Evolutionary conservation across 1,139 yeast genomes (phyloP), one percentile per base, ranked within the genome.

Genomic region (Casaregolazyma lundiana): DNA sequence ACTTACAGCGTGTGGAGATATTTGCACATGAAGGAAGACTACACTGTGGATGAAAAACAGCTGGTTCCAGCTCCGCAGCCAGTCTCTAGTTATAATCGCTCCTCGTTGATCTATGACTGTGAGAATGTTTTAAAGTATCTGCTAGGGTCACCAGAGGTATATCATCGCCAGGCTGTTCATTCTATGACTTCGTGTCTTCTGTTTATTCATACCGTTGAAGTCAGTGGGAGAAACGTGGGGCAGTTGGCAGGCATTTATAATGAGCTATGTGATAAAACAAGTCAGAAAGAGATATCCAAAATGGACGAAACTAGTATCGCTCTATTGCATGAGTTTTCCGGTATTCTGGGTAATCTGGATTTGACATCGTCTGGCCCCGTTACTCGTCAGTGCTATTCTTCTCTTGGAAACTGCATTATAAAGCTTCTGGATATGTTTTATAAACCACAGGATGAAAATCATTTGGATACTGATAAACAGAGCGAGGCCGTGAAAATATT

Each of bases 241-340:
- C 37, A 6, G 2, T 17, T 32, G 15, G 36, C 9, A 4, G 26
- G 30, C 1, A 9, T 40, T n/a, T 40, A 30, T 40, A 35, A 7
- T 11, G 29, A 32, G 11, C 11, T 40, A 13, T 40, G 43, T 6
- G 19, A 30, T 11, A 19, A 11, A n/a, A 8, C 21, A 7, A 9
- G 7, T 5, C 18, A 30, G 13, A 20, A 19, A 7, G 9, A 30
- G 5, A 7, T 32, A 19, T 24, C 18, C 6, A 8, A 30, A 18
- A 30, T 35, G 9, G 36, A 40, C 34, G 17, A 20, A 13, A 13
- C 21, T n/a, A 20, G 19, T 19, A 18, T 20, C 8, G 15, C 35
- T 13, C 17, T 8, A n/a, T 24, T 40, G 22, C 36, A 40, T 20
- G 43, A 40, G 13, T 35, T 24, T 20, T 21, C 36, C 8, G 43